Base-by-base conservation (phyloP, 768 basidiomycete species). In the Agaricus subrufescens region DNA sequence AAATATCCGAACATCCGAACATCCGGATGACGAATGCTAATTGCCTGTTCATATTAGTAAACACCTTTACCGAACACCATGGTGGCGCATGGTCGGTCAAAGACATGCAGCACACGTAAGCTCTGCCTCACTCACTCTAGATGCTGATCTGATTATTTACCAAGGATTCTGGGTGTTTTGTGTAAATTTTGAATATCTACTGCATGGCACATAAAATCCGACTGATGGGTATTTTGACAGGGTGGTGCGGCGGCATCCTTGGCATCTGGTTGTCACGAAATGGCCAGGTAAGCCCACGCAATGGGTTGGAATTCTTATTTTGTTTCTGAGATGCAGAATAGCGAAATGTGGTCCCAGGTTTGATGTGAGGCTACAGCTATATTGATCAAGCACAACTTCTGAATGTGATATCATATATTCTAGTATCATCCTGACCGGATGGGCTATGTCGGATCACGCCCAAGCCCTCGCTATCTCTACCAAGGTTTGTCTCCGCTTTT, bases 21-120 rank as follows among this genome's bases (percentile, higher is more conserved):
- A 26, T 6, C 47, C 23, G 46, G 37, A 26, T 12, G 30, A 30
- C 2, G 46, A 47, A 12, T n/a, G 39, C 37, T 54, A 31, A 56
- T 25, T 49, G 10, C 8, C 47, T 39, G 25, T 2, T 34, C 62
- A 61, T 68, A 29, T 55, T 62, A 83, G 87, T 97, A 55, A 96
- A 97, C 62, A 95, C 94, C 0, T 95, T 96, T 66, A 95, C 94
- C 0, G 91, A 94, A 65, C 94, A 97, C 66, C 88, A 84, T 48
- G 90, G 91, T 7, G 78, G 77, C 19, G 67, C 63, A 0, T 96
- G 94, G 94, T 88, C 85, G 2, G 87, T 87, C 52, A 94, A 96
- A 68, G 94, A 96, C 68, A 89, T 94, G 90, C 93, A 95, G 63
- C 94, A 96, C 69, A 93, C 91, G 85, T 91, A 65, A 60, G 88